Conservation (phyloP, 495 filamentous ascomycete species). For the Acidiella bohemica region DNA sequence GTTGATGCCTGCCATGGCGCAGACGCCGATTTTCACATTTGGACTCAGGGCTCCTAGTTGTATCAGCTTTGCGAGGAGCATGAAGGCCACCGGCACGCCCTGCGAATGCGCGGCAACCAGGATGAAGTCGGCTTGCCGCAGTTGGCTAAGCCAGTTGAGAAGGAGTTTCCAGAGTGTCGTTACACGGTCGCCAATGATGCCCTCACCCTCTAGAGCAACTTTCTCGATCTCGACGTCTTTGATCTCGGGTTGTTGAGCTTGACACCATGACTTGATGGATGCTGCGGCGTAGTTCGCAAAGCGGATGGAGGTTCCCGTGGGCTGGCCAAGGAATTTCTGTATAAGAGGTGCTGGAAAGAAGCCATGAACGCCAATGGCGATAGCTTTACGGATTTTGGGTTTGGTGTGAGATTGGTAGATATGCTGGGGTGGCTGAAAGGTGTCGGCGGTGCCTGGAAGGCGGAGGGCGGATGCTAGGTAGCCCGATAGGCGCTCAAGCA, state of each 20-base stretch:
- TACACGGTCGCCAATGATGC: conserved; percentile 81
- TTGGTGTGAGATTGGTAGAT: conserved; percentile 56
- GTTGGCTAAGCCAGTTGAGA: conserved; percentile 87
- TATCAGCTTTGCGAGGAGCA: conserved; percentile 86
- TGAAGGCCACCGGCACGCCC: conserved; percentile 83
- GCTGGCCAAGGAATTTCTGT: conserved; percentile 78
- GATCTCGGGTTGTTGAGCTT: conserved; percentile 38
- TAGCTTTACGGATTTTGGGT: conserved; percentile 61
- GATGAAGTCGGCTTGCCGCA: conserved; percentile 76
- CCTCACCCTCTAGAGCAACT: conserved; percentile 92
- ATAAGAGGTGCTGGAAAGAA: conserved; percentile 80
- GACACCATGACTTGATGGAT: conserved; percentile 69
- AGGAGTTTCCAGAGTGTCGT: conserved; percentile 87
- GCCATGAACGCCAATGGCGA: conserved; percentile 90
- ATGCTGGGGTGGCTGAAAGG: conserved; percentile 49
- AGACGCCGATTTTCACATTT: conserved; percentile 55
- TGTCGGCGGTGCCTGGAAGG: background rate
- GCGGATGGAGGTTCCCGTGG: conserved; percentile 84
- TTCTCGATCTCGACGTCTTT: conserved; percentile 66
- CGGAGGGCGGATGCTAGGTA: conserved; percentile 15
- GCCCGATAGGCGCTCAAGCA: conserved; percentile 13
- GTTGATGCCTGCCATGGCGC: conserved; percentile 92
- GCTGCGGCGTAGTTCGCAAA: conserved; percentile 82
- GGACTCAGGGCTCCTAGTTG: conserved; percentile 58
- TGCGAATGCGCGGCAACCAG: conserved; percentile 87